These are phyloP conservation scores for Afroboletus lepidellus DNA, from an alignment of 1,284 basidiomycete genomes.

Conservation along the genomic window DNA sequence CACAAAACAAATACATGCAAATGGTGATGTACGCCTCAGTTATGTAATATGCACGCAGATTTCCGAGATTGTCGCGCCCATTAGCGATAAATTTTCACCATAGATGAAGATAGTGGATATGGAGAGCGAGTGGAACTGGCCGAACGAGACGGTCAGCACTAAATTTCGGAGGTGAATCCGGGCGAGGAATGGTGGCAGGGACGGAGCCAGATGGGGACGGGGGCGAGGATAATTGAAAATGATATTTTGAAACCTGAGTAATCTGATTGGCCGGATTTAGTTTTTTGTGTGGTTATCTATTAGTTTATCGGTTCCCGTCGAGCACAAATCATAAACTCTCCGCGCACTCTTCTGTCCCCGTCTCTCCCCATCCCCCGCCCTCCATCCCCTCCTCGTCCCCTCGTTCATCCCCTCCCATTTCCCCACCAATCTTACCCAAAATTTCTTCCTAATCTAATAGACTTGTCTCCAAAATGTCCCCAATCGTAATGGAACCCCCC, in stretches of 20 bases:
- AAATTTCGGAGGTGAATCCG: slow-evolving; percentile 8
- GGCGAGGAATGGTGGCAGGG: background rate
- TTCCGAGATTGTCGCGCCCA: slow-evolving; percentile 29
- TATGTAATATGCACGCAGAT: slow-evolving; percentile 35
- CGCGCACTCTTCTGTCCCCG: slow-evolving; percentile 27
- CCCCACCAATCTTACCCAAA: slow-evolving; percentile 18
- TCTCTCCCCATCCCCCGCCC: slow-evolving; percentile 17
- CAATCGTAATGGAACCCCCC: slow-evolving; percentile 47
- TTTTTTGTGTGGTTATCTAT: slow-evolving; percentile 36
- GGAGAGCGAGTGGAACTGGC: background rate
- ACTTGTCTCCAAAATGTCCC: slow-evolving; percentile 35
- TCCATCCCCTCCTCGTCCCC: background rate
- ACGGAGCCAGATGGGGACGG: slow-evolving; percentile 9
- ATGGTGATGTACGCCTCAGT: slow-evolving; percentile 19
- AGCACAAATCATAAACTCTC: slow-evolving; percentile 38
- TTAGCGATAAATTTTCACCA: slow-evolving; percentile 32
- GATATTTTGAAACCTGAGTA: slow-evolving; percentile 29
- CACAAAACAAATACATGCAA: slow-evolving; percentile 26
- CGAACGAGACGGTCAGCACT: background rate
- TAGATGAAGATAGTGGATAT: slow-evolving; percentile 15
- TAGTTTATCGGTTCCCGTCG: slow-evolving; percentile 37
- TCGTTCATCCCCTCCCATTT: background rate
- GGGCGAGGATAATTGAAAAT: slow-evolving; percentile 22
- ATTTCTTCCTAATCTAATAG: slow-evolving; percentile 33
- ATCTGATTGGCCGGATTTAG: slow-evolving; percentile 39